Evolutionary conservation across 169 alveolate genomes (phyloP).

Genomic region (Plasmodium knowlesi): DNA sequence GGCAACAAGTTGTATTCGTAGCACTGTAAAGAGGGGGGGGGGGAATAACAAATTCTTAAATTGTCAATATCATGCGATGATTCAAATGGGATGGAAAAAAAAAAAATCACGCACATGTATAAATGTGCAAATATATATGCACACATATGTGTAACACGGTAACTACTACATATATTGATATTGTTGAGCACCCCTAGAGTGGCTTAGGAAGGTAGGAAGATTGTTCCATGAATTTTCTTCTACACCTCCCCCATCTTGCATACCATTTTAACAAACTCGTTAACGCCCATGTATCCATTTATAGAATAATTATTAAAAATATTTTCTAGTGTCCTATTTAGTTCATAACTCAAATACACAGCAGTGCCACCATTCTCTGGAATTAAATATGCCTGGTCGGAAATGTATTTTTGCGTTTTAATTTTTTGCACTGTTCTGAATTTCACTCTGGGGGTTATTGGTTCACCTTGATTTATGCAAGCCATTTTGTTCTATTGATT

Average conservation of each 20-base stretch:
- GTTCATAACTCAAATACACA: constrained; percentile 50
- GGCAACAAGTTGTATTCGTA: constrained; percentile 66
- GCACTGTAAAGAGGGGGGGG: constrained; percentile 21
- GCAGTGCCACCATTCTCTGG: constrained; percentile 67
- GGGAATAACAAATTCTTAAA: background rate
- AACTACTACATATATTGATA: background rate
- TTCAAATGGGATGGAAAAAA: background rate
- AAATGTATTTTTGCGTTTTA: constrained; percentile 29
- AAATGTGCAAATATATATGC: background rate
- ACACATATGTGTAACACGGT: background rate
- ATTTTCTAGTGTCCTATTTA: constrained; percentile 45
- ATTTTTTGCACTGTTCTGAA: constrained; percentile 44
- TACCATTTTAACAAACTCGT: constrained; percentile 55
- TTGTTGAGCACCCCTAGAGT: background rate
- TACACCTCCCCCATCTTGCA: background rate
- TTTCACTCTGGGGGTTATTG: constrained; percentile 42
- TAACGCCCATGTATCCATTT: constrained; percentile 61
- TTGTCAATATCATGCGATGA: background rate
- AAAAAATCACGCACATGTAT: background rate
- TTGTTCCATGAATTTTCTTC: background rate
- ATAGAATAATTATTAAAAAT: constrained; percentile 52
- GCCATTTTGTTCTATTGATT: constrained; percentile 35
- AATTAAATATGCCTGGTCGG: constrained; percentile 68
- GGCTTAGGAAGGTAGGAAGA: background rate
- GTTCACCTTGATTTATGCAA: constrained; percentile 39